Conservation (phyloP, 2,329 filamentous ascomycete genomes). For the Aspergillus pseudoterreus region DNA sequence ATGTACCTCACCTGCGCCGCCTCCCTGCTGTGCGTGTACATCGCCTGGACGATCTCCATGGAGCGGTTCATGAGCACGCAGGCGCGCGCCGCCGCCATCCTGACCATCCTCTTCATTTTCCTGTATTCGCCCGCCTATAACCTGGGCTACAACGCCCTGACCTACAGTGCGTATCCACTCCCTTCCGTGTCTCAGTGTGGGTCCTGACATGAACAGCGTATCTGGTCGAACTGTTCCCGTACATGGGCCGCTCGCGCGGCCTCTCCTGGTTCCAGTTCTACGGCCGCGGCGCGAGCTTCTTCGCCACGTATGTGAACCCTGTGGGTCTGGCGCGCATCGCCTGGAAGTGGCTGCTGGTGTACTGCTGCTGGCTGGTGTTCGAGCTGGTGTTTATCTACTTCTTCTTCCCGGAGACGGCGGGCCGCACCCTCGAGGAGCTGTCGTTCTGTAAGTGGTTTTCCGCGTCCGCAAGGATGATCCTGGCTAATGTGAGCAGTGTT, state of each 20-base stretch:
- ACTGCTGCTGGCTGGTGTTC: slow-evolving; percentile 41
- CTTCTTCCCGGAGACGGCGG: slow-evolving; percentile 44
- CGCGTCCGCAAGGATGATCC: background rate
- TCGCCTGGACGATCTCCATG: slow-evolving; percentile 53
- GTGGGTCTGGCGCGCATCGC: slow-evolving; percentile 41
- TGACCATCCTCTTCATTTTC: slow-evolving; percentile 57
- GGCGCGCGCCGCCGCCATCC: slow-evolving; percentile 36
- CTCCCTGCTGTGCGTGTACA: slow-evolving; percentile 52
- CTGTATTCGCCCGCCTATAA: slow-evolving; percentile 60
- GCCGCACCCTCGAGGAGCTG: slow-evolving; percentile 44
- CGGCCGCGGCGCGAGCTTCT: slow-evolving; percentile 48
- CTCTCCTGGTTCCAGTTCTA: slow-evolving; percentile 57
- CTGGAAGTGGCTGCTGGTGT: slow-evolving; percentile 46
- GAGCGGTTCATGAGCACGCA: slow-evolving; percentile 30
- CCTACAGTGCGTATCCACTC: slow-evolving; percentile 25
- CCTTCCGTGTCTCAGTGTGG: background rate
- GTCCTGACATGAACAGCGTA: slow-evolving; percentile 30
- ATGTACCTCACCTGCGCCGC: slow-evolving; percentile 49
- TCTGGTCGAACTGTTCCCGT: slow-evolving; percentile 59
- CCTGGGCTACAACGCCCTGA: slow-evolving; percentile 64
- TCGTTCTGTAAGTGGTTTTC: slow-evolving; percentile 38
- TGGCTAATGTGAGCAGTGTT: slow-evolving; percentile 29
- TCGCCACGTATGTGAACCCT: slow-evolving; percentile 48
- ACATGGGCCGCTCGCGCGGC: slow-evolving; percentile 55
- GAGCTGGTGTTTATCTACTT: slow-evolving; percentile 44